These are phyloP conservation scores for Phytophthora cactorum DNA, from an alignment of 352 stramenopile species.

Conservation along the genomic window DNA sequence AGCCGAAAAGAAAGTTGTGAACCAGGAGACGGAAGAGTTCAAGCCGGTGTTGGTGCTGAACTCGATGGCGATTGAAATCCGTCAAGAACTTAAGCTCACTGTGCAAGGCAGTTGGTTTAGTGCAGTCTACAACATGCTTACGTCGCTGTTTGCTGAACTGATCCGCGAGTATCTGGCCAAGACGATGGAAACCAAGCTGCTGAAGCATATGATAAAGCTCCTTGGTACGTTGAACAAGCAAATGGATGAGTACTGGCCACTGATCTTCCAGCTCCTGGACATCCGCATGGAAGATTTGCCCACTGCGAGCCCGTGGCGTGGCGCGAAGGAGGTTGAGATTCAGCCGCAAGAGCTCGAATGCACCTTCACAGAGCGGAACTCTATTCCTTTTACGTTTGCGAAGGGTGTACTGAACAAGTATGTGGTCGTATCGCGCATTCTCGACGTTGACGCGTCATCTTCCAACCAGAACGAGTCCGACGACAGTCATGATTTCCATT, in stretches of 20 bases:
- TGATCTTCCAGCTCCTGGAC: constrained; percentile 83
- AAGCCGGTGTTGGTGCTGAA: constrained; percentile 79
- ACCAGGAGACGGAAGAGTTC: constrained; percentile 65
- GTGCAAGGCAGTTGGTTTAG: constrained; percentile 90
- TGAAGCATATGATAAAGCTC: constrained; percentile 85
- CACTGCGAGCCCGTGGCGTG: constrained; percentile 77
- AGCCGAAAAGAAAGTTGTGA: constrained; percentile 71
- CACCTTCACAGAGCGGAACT: constrained; percentile 50
- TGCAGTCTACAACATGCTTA: constrained; percentile 84
- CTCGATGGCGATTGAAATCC: constrained; percentile 87
- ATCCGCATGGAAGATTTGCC: constrained; percentile 83
- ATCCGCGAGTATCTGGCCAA: constrained; percentile 88
- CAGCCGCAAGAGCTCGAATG: constrained; percentile 74
- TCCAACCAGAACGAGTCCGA: constrained; percentile 15
- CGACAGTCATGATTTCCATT: constrained; percentile 30
- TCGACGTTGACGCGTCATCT: constrained; percentile 40
- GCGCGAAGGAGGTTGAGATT: constrained; percentile 76
- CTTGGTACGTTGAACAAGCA: constrained; percentile 84
- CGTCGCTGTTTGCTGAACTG: constrained; percentile 72
- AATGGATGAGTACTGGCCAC: constrained; percentile 87
- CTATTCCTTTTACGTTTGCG: constrained; percentile 70
- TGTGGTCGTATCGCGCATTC: constrained; percentile 61
- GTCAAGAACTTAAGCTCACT: constrained; percentile 80
- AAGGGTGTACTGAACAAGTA: constrained; percentile 79
- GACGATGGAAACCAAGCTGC: constrained; percentile 84